phyloP scores from a whole-genome alignment of 176 grass and related monocot genomes.

The Calamus simplicifolius region DNA sequence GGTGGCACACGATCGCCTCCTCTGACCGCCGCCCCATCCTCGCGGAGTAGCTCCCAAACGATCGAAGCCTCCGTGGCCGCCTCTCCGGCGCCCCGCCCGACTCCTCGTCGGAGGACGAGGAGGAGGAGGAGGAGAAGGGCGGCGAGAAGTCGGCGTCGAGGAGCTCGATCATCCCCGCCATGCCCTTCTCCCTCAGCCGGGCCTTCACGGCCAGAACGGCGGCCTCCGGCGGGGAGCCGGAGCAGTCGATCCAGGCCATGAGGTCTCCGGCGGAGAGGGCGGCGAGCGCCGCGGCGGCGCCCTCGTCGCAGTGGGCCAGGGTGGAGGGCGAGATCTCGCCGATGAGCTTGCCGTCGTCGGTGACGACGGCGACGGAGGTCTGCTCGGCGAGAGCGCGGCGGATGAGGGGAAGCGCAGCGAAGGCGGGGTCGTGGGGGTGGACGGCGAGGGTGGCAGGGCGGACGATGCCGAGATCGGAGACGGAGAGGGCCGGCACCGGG shows the following conservation, averaged over 20 bases:
- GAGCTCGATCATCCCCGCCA: conserved; percentile 51
- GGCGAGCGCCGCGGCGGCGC: conserved; percentile 44
- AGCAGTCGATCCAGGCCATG: conserved; percentile 65
- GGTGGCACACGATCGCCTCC: conserved; percentile 58
- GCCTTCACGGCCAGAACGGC: conserved; percentile 38
- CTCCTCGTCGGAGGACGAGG: conserved; percentile 56
- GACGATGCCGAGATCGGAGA: conserved; percentile 61
- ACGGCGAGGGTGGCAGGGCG: conserved; percentile 37
- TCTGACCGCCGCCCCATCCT: conserved; percentile 28
- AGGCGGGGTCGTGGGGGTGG: conserved; percentile 45
- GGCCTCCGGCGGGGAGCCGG: conserved; percentile 46
- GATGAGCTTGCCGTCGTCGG: conserved; percentile 38
- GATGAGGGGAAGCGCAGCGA: conserved; percentile 59
- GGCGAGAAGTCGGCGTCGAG: conserved; percentile 41
- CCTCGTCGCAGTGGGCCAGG: conserved; percentile 40
- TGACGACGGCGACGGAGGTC: conserved; percentile 52
- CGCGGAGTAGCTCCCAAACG: conserved; percentile 36
- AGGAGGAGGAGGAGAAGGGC: conserved; percentile 25
- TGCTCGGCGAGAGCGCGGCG: conserved; percentile 35
- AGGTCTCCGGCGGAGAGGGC: conserved; percentile 65
- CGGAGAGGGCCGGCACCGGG: conserved; percentile 45
- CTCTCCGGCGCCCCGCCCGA: conserved; percentile 7
- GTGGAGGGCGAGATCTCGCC: conserved; percentile 56
- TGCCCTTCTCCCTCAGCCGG: conserved; percentile 48
- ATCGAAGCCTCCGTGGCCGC: conserved; percentile 20